Evolutionary conservation across 2,329 filamentous ascomycete species (phyloP).

Genomic region (Claviceps sp.): DNA sequence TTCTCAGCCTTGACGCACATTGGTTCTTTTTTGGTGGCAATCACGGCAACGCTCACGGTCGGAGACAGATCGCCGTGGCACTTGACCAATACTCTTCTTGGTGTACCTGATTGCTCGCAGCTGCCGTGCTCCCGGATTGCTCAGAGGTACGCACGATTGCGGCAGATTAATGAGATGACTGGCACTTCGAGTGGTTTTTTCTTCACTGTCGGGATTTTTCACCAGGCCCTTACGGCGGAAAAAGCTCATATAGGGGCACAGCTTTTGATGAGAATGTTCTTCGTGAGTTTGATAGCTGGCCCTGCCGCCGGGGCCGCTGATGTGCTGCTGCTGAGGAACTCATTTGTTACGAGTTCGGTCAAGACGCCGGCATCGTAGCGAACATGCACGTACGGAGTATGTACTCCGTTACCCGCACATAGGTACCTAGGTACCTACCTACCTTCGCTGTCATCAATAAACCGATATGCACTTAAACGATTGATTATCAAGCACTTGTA

Average conservation of each 20-base stretch:
- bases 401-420: too few species aligned
- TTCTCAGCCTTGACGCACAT: conserved; percentile 4
- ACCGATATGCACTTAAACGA: too few species aligned
- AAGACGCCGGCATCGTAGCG: too few species aligned
- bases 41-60: background rate
- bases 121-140: background rate
- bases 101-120: background rate
- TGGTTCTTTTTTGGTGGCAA: conserved; percentile 5
- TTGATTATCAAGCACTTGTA: too few species aligned
- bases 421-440: too few species aligned
- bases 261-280: conserved; percentile 5
- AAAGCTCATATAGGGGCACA: background rate
- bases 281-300: conserved; percentile 8
- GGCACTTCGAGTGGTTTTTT: conserved; percentile 9
- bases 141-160: conserved; percentile 4
- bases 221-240: background rate
- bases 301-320: conserved; percentile 7
- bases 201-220: conserved; percentile 3
- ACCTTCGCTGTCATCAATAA: too few species aligned
- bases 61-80: background rate
- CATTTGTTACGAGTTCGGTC: background rate
- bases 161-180: conserved; percentile 9
- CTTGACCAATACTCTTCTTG: conserved; percentile 4
- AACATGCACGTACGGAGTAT: too few species aligned
- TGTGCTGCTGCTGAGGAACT: conserved; percentile 4